Conservation (phyloP, 2,329 filamentous ascomycete species). For the Sporothrix pallida region DNA sequence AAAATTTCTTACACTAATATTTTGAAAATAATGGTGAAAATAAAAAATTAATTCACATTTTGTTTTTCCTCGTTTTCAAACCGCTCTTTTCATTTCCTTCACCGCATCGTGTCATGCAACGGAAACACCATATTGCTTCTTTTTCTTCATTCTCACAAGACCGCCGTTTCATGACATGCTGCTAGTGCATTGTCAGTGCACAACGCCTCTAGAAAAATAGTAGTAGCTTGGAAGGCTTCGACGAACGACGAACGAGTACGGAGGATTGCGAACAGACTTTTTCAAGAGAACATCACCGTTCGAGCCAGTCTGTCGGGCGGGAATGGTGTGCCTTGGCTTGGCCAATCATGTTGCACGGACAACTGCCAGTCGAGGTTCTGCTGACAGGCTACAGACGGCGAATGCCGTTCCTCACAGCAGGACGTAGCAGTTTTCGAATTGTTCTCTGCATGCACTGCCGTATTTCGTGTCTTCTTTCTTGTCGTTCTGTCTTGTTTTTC, state of each 20-base stretch:
- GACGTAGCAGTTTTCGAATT: not conserved
- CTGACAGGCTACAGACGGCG: not conserved
- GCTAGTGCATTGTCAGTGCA: not conserved
- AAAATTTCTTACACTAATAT: too few species aligned
- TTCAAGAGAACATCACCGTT: not conserved
- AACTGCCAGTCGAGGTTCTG: not conserved
- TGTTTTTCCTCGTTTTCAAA: not conserved
- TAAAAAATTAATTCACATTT: too few species aligned
- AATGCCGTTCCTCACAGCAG: not conserved
- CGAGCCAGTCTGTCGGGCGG: not conserved
- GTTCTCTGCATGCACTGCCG: constrained; percentile 18
- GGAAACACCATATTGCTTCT: not conserved
- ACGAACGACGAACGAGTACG: too few species aligned
- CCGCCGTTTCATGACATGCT: constrained; percentile 7
- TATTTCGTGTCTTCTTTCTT: not conserved
- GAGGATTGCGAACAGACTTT: too few species aligned
- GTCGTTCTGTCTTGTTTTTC: not conserved
- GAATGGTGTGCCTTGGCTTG: not conserved
- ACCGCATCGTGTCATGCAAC: not conserved
- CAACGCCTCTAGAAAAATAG: too few species aligned
- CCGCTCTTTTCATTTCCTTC: not conserved
- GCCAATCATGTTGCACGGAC: constrained; percentile 8
- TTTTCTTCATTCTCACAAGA: not conserved
- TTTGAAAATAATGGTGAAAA: too few species aligned
- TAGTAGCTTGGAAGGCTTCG: too few species aligned